Evolutionary conservation across 345 rosid genomes (phyloP).

Genomic region (Gossypium rotundifolium): DNA sequence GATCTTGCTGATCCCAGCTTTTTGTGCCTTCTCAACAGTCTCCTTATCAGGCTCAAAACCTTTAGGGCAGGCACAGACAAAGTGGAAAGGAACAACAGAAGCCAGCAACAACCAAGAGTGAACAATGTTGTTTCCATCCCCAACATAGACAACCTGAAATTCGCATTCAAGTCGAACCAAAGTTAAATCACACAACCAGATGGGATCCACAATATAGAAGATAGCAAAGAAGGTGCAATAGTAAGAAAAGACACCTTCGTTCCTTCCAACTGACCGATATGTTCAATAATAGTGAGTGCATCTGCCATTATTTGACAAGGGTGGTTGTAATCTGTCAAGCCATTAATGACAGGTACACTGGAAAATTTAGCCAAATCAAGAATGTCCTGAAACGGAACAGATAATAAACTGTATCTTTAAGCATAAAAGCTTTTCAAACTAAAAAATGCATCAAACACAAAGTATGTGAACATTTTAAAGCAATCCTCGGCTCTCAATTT

Average conservation of each 20-base stretch:
- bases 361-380: conserved; percentile 86
- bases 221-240: not conserved
- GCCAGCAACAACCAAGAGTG: conserved; percentile 95
- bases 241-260: conserved; percentile 56
- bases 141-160: conserved; percentile 88
- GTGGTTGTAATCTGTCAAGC: conserved; percentile 90
- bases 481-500: not conserved
- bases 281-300: conserved; percentile 94
- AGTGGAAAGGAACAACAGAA: conserved; percentile 89
- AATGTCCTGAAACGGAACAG: conserved; percentile 55
- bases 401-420: conserved; percentile 1
- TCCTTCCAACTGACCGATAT: conserved; percentile 75
- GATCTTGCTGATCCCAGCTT: conserved; percentile 80
- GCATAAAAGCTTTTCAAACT: not conserved
- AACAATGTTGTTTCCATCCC: conserved; percentile 93
- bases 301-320: conserved; percentile 99
- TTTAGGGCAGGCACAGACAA: conserved; percentile 86
- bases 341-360: conserved; percentile 79
- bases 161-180: not conserved
- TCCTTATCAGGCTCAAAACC: conserved; percentile 82
- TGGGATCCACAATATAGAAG: not conserved
- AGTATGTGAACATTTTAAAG: not conserved
- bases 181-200: conserved; percentile 9
- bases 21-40: conserved; percentile 65
- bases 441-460: not conserved